These are phyloP conservation scores for Rubroshorea leprosula DNA, from an alignment of 345 rosid genomes.

Conservation along the genomic window DNA sequence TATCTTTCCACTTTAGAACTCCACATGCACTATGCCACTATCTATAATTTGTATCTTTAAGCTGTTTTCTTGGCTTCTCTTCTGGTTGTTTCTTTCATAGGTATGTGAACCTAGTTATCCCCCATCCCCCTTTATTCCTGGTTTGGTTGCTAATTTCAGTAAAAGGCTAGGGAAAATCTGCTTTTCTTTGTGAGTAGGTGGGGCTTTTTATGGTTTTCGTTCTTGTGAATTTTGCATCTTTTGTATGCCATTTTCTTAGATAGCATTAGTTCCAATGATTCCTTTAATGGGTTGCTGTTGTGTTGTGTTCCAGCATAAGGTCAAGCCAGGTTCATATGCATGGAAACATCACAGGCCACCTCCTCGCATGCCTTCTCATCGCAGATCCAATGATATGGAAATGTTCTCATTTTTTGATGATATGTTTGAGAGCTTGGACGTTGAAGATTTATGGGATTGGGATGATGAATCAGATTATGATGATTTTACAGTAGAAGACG, in stretches of 20 bases:
- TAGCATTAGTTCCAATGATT: slow-evolving; percentile 24
- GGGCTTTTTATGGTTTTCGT: no score
- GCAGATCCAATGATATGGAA: neutral
- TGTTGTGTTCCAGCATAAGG: slow-evolving; percentile 64
- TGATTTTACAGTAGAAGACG: neutral
- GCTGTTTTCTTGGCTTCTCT: no score
- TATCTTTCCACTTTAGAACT: no score
- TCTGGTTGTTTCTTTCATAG: no score
- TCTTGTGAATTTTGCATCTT: no score
- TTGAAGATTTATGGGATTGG: neutral
- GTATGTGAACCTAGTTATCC: no score
- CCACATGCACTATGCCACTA: no score
- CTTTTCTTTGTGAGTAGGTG: no score
- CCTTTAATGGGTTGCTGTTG: slow-evolving; percentile 45
- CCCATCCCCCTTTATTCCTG: no score
- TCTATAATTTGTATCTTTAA: no score
- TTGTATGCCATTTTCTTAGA: slow-evolving; percentile 20
- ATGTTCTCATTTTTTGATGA: neutral
- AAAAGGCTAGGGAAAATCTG: neutral
- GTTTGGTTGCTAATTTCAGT: neutral
- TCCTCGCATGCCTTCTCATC: no score
- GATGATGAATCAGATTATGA: neutral
- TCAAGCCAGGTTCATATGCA: slow-evolving; percentile 76
- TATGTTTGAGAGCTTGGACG: neutral
- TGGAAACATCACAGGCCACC: slow-evolving; percentile 69